Base-by-base conservation (phyloP, 768 basidiomycete species). In the Tubosaeta brunneosetosa region DNA sequence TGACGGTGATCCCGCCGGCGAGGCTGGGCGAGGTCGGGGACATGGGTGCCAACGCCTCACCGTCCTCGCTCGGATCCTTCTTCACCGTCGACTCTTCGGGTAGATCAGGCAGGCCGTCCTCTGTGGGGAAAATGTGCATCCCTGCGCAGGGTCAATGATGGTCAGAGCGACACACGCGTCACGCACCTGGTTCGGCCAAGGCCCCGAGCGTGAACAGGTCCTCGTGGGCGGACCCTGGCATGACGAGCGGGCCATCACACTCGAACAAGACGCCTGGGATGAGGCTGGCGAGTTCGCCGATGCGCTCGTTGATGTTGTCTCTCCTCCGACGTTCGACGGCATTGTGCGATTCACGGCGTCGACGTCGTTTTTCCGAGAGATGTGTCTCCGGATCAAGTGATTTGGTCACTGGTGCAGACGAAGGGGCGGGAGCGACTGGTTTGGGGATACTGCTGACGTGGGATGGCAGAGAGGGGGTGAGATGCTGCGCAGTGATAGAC, bases 251-350 rank as follows among this genome's bases (percentile, higher is more conserved):
- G 1, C 66, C 75, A 37, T 74, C 73, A 47, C 77, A 72, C 42
- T 91, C 90, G 37, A 93, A 74, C 71, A 94, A 77, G 61, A 85
- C 85, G 66, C 92, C 92, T 1, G 93, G 93, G 55, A 97, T 87
- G 42, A 97, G 76, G 19, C 86, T 86, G 17, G 93, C 88, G 1
- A 97, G 80, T 67, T 97, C 93, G 36, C 81, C 80, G 60, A 97
- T 97, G 70, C 92, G 91, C 72, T 97, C 93, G 70, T 97, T 97
- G 68, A 97, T 97, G 67, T 94, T 94, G 65, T 97, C 93, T 44
- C 93, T 69, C 54, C 93, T 64, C 26, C 93, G 71, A 16, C 93
- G 75, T 73, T 97, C 93, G 58, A 97, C 93, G 2, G 91, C 91
- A 60, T 97, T 97, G 66, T 97, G 93, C 8, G 83, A 86, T 70